These are phyloP conservation scores for Ajuga chamaepitys DNA, from an alignment of 257 asterid species.

Conservation along the genomic window DNA sequence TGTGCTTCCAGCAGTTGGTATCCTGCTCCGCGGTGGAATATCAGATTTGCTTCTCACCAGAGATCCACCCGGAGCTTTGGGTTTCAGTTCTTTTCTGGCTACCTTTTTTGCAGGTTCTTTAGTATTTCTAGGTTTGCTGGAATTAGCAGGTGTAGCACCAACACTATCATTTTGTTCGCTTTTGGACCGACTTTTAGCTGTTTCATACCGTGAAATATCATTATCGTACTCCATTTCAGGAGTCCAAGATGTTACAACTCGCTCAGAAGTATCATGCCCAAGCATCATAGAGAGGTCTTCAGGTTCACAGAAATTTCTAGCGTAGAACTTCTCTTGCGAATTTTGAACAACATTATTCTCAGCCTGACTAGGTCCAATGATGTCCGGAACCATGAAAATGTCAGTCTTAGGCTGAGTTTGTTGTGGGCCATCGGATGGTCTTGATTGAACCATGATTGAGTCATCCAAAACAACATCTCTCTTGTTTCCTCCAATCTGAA, in stretches of 20 bases:
- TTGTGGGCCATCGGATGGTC: conserved; percentile 17
- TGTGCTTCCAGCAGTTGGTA: conserved; percentile 33
- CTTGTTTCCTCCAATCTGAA: conserved; percentile 23
- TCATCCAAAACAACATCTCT: conserved; percentile 49
- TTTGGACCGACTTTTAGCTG: conserved; percentile 16
- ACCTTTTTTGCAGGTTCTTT: conserved; percentile 30
- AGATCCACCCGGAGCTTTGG: conserved; percentile 32
- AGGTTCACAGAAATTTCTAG: conserved; percentile 39
- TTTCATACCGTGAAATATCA: conserved; percentile 29
- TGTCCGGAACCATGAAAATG: conserved; percentile 45
- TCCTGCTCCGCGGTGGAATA: conserved; percentile 29
- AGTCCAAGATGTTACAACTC: conserved; percentile 31
- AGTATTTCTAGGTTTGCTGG: conserved; percentile 13
- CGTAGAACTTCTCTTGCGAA: conserved; percentile 19
- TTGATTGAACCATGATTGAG: conserved; percentile 58
- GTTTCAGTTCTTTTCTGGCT: conserved; percentile 26
- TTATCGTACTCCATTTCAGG: conserved; percentile 43
- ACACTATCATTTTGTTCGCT: conserved; percentile 13
- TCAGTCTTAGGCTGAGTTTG: conserved; percentile 36
- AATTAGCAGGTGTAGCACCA: conserved; percentile 26
- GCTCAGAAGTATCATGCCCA: conserved; percentile 37
- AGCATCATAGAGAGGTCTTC: conserved; percentile 70
- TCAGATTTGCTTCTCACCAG: conserved; percentile 56
- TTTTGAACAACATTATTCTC: conserved; percentile 13
- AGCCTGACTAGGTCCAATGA: conserved; percentile 29